Evolutionary conservation across 805 yeast species (phyloP), one percentile per base, ranked within the genome.

Genomic region (Kazachstania viticola): DNA sequence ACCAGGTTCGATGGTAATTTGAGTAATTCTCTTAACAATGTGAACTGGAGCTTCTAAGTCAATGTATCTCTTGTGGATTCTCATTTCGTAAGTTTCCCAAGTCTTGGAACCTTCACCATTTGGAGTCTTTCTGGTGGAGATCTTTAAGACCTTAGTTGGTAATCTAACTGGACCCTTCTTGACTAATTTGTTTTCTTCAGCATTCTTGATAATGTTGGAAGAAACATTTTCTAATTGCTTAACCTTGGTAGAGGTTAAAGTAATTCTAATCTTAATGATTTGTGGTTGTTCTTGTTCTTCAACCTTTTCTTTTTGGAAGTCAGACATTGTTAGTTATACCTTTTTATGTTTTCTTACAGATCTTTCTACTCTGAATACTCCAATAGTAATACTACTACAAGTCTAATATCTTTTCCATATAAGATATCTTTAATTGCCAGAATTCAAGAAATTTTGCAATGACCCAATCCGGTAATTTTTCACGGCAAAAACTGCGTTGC

Each of bases 61-160:
- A 62, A 91, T 84, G 69, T 84, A 80, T 73, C 99, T 87, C 93
- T 91, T 91, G 95, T 91, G 98, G 77, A 91, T 85, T 81, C 96
- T 88, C 94, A 91, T 81, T 77, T 91, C 98, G 70, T 78, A 91
- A 59, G 93, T 73, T 67, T 91, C 99, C 96, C 96, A 91, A 60
- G 99, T 91, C 88, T 91, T 91, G 58, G 98, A 91, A 91, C 99
- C 99, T 76, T 91, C 96, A 91, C 99, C 99, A 70, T 93, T 93
- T 62, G 99, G 99, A 64, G 98, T 81, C 87, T 91, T 91, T 83
- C 99, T 85, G 82, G 99, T 91, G 72, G 94, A 75, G 73, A 91
- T 75, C 71, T 81, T 84, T 63, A 91, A 81, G 57, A 81, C 91
- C 81, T 87, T 91, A 71, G 98, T 91, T 75, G 99, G 99, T 73